Conservation (phyloP, 2,329 filamentous ascomycete genomes). For the Chalaropsis ovoidea region DNA sequence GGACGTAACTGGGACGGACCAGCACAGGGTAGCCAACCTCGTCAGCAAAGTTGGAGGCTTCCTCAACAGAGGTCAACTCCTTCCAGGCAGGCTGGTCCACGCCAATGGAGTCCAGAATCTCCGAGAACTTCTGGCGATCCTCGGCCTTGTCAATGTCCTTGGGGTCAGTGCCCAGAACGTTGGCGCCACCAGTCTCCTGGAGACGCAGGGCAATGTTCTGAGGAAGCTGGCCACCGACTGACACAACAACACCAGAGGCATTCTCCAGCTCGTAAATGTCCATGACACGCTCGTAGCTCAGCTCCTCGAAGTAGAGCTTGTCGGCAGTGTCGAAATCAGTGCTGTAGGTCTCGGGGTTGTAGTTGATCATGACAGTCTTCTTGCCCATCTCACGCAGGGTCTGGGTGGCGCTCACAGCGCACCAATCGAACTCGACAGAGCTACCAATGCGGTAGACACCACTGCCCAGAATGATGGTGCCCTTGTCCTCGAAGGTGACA, state of each 20-base stretch:
- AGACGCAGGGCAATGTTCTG: slow-evolving; percentile 95
- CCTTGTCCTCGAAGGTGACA: slow-evolving; percentile 85
- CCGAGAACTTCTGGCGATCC: slow-evolving; percentile 95
- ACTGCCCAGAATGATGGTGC: slow-evolving; percentile 77
- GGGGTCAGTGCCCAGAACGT: slow-evolving; percentile 85
- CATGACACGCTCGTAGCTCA: slow-evolving; percentile 96
- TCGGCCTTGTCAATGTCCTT: slow-evolving; percentile 95
- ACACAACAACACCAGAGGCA: slow-evolving; percentile 81
- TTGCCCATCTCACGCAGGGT: slow-evolving; percentile 77
- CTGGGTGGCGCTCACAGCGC: slow-evolving; percentile 79
- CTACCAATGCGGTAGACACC: slow-evolving; percentile 97
- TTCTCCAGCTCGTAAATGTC: slow-evolving; percentile 94
- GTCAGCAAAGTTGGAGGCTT: slow-evolving; percentile 77
- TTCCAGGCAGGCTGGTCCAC: slow-evolving; percentile 98
- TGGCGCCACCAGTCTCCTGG: slow-evolving; percentile 81
- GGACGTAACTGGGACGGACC: slow-evolving; percentile 87
- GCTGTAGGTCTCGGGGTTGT: slow-evolving; percentile 67
- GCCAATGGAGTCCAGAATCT: slow-evolving; percentile 91
- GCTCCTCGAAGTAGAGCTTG: slow-evolving; percentile 90
- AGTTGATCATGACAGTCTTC: slow-evolving; percentile 98
- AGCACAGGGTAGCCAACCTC: slow-evolving; percentile 87
- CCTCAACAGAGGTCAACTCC: slow-evolving; percentile 80
- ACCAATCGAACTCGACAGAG: slow-evolving; percentile 99
- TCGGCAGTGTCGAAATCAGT: slow-evolving; percentile 88
- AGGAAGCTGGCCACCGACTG: slow-evolving; percentile 87